phyloP scores from a whole-genome alignment of 108 stramenopile species.

The Cyclostephanos invisitatus region DNA sequence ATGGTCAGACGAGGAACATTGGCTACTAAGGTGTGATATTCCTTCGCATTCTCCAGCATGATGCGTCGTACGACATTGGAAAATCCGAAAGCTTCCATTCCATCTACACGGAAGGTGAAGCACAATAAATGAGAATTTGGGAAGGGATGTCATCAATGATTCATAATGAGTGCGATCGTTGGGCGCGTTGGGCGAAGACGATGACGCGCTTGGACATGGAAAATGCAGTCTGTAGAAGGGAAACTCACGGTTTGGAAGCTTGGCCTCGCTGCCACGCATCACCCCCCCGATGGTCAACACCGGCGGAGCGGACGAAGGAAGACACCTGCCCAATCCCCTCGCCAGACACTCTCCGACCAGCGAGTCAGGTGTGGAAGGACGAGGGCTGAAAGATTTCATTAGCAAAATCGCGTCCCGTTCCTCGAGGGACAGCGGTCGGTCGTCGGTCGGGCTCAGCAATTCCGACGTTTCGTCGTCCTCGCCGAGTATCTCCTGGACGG shows the following conservation, averaged over 20 bases:
- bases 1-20: constrained; percentile 52
- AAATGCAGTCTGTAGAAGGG: constrained; percentile 35
- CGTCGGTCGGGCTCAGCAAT: constrained; percentile 67
- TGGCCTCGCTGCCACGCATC: constrained; percentile 59
- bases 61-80: constrained; percentile 39
- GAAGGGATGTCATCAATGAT: not conserved
- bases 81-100: constrained; percentile 36
- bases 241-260: constrained; percentile 63
- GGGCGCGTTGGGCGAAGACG: constrained; percentile 3
- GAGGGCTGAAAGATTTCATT: constrained; percentile 79
- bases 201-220: constrained; percentile 45
- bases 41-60: constrained; percentile 61
- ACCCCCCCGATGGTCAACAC: constrained; percentile 69
- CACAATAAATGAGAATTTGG: not conserved
- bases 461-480: constrained; percentile 63
- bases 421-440: constrained; percentile 62
- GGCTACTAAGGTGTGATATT: constrained; percentile 75
- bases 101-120: not conserved
- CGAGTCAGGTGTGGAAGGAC: constrained; percentile 76
- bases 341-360: constrained; percentile 71
- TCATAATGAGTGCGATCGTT: not conserved
- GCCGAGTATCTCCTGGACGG: constrained; percentile 33
- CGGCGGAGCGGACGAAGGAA: constrained; percentile 61
- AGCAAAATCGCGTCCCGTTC: constrained; percentile 70
- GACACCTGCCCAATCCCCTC: constrained; percentile 66